These are phyloP conservation scores for Tetrahymena borealis DNA, from an alignment of 73 alveolate species.

Conservation along the genomic window DNA sequence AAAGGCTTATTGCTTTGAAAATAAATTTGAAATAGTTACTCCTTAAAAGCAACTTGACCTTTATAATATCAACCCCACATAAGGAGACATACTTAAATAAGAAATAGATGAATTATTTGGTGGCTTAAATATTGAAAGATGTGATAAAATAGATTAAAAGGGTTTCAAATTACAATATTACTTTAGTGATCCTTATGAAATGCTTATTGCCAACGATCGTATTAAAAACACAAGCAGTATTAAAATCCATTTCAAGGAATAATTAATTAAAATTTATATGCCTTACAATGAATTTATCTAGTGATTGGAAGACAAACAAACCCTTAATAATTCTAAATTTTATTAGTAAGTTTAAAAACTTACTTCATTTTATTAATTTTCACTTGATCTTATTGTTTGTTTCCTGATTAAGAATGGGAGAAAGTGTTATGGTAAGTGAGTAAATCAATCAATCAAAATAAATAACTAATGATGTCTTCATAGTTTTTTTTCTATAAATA, in stretches of 20 bases:
- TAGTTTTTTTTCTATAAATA: too few species aligned
- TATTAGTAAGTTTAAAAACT: too few species aligned
- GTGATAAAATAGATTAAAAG: neutral
- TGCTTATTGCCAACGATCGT: neutral
- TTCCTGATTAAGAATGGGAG: too few species aligned
- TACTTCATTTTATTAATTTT: too few species aligned
- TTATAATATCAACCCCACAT: neutral
- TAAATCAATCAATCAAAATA: too few species aligned
- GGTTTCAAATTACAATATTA: neutral
- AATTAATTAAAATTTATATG: neutral
- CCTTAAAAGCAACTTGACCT: neutral
- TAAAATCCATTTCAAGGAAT: neutral
- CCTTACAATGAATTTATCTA: neutral
- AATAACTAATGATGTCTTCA: too few species aligned
- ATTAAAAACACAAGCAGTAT: neutral
- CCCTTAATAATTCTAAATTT: too few species aligned
- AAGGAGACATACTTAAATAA: neutral
- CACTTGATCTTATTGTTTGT: too few species aligned
- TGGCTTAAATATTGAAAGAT: neutral
- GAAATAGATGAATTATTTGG: neutral
- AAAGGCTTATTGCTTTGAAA: neutral
- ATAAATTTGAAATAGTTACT: neutral
- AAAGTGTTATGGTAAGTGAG: too few species aligned
- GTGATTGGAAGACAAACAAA: neutral
- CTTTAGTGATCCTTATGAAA: neutral